Conservation (phyloP, 768 basidiomycete species). For the Goffeauzyma gilvescens region DNA sequence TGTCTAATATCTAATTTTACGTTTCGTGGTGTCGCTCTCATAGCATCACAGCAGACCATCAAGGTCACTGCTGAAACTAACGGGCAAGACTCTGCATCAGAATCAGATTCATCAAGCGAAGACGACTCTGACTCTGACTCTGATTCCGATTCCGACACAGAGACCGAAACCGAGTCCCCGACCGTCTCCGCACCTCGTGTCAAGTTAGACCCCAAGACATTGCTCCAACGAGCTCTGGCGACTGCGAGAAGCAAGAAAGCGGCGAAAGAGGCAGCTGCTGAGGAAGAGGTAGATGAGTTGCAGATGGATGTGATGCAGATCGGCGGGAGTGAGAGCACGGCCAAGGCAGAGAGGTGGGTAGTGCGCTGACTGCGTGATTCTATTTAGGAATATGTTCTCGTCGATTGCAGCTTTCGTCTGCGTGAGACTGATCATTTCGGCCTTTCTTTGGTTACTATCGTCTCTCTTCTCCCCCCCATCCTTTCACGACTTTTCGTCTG, state of each 20-base stretch:
- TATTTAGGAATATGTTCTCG: no score
- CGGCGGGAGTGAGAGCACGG: neutral
- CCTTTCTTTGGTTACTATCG: no score
- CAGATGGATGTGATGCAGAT: no score
- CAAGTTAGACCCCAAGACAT: neutral
- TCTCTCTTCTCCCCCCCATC: no score
- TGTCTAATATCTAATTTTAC: neutral
- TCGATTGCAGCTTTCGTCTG: neutral
- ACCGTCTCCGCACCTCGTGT: slow-evolving; percentile 1
- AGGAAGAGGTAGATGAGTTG: neutral
- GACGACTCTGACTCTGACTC: slow-evolving; percentile 13
- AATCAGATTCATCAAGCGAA: slow-evolving; percentile 20
- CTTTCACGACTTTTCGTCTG: no score
- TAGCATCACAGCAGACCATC: neutral
- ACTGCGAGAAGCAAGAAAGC: neutral
- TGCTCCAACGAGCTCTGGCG: neutral
- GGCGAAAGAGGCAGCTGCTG: neutral
- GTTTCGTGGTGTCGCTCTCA: slow-evolving; percentile 3
- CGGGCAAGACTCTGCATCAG: neutral
- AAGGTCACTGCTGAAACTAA: neutral
- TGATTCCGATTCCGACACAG: neutral
- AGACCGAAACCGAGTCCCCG: slow-evolving; percentile 1
- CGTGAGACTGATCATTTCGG: no score
- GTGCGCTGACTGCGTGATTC: no score
- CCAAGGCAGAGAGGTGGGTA: slow-evolving; percentile 5